Conservation (phyloP, 306 rosid species). For the Prunus armeniaca region DNA sequence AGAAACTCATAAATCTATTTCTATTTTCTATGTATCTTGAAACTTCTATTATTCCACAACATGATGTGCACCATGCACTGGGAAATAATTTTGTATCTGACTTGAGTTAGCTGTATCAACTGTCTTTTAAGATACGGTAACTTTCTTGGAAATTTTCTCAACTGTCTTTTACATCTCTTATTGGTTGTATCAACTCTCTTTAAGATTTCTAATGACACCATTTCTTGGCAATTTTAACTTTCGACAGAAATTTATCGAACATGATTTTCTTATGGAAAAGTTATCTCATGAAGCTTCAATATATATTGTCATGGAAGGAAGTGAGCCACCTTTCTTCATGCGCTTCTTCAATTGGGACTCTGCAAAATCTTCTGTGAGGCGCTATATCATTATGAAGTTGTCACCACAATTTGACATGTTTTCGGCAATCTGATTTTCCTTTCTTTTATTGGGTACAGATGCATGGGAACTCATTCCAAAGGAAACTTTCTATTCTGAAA, state of each 20-base stretch:
- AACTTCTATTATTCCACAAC: neutral
- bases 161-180: neutral
- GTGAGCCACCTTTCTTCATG: constrained; percentile 96
- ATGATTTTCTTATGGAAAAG: constrained; percentile 74
- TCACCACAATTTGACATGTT: constrained; percentile 10
- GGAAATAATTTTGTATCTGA: neutral
- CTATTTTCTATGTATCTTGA: neutral
- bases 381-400: constrained; percentile 7
- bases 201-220: constrained; percentile 20
- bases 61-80: neutral
- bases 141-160: neutral
- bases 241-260: constrained; percentile 81
- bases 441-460: constrained; percentile 49
- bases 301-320: constrained; percentile 77
- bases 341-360: constrained; percentile 94
- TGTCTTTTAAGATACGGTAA: neutral
- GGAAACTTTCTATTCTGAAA: constrained; percentile 77
- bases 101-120: neutral
- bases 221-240: constrained; percentile 12
- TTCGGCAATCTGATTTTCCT: constrained; percentile 22
- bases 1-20: neutral
- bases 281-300: constrained; percentile 75
- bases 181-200: constrained; percentile 16
- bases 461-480: constrained; percentile 95
- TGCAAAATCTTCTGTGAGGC: constrained; percentile 74